Evolutionary conservation across 495 filamentous ascomycete species (phyloP).

Genomic region (Hyphodiscus hymeniophilus): DNA sequence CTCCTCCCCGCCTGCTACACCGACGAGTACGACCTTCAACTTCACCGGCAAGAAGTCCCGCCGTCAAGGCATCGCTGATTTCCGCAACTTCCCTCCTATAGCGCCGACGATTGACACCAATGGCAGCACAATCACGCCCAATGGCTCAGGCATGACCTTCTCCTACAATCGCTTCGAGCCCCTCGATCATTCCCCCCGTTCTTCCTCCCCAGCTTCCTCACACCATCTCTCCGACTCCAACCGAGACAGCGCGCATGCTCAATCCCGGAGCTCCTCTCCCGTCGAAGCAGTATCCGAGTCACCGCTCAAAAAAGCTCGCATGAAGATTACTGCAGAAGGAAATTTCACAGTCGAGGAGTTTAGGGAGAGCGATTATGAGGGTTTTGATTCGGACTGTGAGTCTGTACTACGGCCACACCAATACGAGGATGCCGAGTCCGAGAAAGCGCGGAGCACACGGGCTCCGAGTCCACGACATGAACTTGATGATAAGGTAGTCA

Average conservation of each 20-base stretch:
- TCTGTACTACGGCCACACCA: slow-evolving; percentile 18
- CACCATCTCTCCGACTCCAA: slow-evolving; percentile 1
- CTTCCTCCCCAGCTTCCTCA: slow-evolving; percentile 32
- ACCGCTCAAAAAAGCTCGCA: not conserved
- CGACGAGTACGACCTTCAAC: slow-evolving; percentile 25
- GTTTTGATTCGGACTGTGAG: slow-evolving; percentile 16
- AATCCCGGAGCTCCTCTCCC: slow-evolving; percentile 15
- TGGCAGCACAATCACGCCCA: slow-evolving; percentile 24
- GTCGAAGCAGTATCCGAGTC: not conserved
- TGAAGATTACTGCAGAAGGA: slow-evolving; percentile 6
- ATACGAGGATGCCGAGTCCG: slow-evolving; percentile 23
- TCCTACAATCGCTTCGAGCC: slow-evolving; percentile 31
- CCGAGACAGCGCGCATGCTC: slow-evolving; percentile 2
- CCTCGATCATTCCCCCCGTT: slow-evolving; percentile 41
- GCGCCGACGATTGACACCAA: not conserved
- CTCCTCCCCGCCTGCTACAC: slow-evolving; percentile 46
- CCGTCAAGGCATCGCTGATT: slow-evolving; percentile 15
- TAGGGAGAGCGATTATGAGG: slow-evolving; percentile 16
- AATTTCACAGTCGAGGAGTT: slow-evolving; percentile 23
- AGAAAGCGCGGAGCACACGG: slow-evolving; percentile 11
- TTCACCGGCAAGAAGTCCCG: slow-evolving; percentile 11
- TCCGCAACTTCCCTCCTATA: not conserved
- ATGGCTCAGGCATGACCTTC: slow-evolving; percentile 35
- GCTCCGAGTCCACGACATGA: slow-evolving; percentile 1
- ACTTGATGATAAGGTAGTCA: slow-evolving; percentile 8